Base-by-base conservation (phyloP, 306 rosid genomes). In the Argentina anserina region DNA sequence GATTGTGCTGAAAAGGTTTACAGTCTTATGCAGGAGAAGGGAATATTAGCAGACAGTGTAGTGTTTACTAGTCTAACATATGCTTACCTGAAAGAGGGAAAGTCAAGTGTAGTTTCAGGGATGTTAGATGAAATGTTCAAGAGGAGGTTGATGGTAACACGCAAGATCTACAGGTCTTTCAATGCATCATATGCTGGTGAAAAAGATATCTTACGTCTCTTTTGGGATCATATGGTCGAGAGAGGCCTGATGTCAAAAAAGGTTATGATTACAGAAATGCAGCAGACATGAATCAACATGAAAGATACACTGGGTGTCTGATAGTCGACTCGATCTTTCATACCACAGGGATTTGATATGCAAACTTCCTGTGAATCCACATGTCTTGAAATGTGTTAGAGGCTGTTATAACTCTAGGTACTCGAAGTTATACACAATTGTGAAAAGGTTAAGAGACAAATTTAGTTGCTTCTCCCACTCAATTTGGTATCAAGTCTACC, bases 181-280 rank as follows among this genome's bases (percentile, higher is more conserved):
- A 70, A 65, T 71, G 80, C 80, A 31, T 71, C 90, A 78, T 80
- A 78, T 84, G 74, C 72, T 53, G 25, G 42, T 65, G 86, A 85
- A 58, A 81, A 73, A 37, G 73, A 67, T 58, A 72, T 83, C 65
- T 78, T 87, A 75, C 73, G 64, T 74, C 56, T 82, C 66, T 90
- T 93, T 72, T 89, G 98, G 98, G 85, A 86, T 73, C 86, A 86
- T 74, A 70, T 81, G 39, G 79, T 79, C 31, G 84, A 86, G 61
- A 86, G 90, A 80, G 93, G 96, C 75, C 73, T 87, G 60, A 81
- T 89, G 90, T 90, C 93, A 4, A 87, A 85, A 81, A 76, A 76
- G 78, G 84, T 92, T 55, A 61, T 81, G 47, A 61, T 72, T 74
- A 84, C 80, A 55, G 87, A 86, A 78, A 72, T 93, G 82, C 79